phyloP scores from a whole-genome alignment of 768 basidiomycete species.

The Podaxis mareebaensis region DNA sequence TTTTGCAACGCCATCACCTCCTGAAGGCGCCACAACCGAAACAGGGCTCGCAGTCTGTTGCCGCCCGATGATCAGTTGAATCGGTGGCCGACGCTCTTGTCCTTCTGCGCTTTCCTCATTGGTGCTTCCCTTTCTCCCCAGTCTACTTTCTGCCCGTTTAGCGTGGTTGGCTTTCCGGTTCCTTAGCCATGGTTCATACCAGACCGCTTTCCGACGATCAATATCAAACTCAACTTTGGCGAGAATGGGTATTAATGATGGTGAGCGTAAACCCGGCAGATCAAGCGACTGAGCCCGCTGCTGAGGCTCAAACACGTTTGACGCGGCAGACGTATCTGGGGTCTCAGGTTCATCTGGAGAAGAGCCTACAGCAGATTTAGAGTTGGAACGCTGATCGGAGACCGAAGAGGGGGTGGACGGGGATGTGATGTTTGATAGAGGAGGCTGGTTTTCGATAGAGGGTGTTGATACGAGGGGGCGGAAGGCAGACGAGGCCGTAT shows the following conservation, averaged over 20 bases:
- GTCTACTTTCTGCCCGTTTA: slow-evolving; percentile 53
- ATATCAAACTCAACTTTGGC: slow-evolving; percentile 97
- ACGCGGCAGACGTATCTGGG: slow-evolving; percentile 51
- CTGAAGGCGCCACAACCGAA: slow-evolving; percentile 25
- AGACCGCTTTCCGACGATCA: slow-evolving; percentile 73
- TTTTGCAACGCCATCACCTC: slow-evolving; percentile 1
- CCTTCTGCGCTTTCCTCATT: slow-evolving; percentile 23
- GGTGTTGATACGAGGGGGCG: slow-evolving; percentile 51
- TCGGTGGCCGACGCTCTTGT: slow-evolving; percentile 35
- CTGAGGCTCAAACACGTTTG: slow-evolving; percentile 26
- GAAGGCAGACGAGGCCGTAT: slow-evolving; percentile 31
- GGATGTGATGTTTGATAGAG: slow-evolving; percentile 43
- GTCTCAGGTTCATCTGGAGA: slow-evolving; percentile 52
- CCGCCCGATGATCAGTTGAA: slow-evolving; percentile 54
- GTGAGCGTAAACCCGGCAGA: slow-evolving; percentile 64
- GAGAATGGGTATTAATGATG: slow-evolving; percentile 76
- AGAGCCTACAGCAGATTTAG: slow-evolving; percentile 45
- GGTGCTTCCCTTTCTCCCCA: slow-evolving; percentile 20
- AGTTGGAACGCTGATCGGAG: slow-evolving; percentile 47
- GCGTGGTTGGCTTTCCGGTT: slow-evolving; percentile 61
- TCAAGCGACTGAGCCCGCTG: slow-evolving; percentile 50
- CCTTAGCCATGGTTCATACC: slow-evolving; percentile 85
- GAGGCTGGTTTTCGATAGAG: slow-evolving; percentile 34
- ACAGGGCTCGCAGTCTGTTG: slow-evolving; percentile 42
- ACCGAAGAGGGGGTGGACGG: slow-evolving; percentile 55